phyloP scores from a whole-genome alignment of 305 asterid species.

The Fraxinus greggii region DNA sequence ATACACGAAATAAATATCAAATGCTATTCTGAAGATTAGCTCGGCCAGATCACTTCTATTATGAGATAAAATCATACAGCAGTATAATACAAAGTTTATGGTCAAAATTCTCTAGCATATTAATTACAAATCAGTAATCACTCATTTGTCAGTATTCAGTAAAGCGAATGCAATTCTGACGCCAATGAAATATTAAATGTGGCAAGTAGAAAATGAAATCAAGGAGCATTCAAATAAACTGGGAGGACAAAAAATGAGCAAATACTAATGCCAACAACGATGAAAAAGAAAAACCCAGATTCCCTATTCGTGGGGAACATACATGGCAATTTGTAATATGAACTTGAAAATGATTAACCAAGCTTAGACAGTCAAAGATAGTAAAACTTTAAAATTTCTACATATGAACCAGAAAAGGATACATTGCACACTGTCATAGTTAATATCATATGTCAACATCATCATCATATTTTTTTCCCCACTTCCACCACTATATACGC shows the following conservation, averaged over 20 bases:
- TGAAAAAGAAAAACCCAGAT: background rate
- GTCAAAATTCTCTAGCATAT: background rate
- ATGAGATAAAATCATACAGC: background rate
- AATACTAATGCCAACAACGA: background rate
- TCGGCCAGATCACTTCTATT: background rate
- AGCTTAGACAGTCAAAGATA: background rate
- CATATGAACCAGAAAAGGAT: background rate
- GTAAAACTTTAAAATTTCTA: background rate
- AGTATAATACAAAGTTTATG: background rate
- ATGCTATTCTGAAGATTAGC: background rate
- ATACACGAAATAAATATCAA: slow-evolving; percentile 17
- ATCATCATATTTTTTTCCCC: background rate
- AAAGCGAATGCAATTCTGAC: background rate
- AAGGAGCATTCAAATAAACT: background rate
- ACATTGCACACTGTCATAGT: background rate
- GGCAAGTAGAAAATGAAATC: background rate
- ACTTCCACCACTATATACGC: background rate
- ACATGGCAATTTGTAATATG: background rate
- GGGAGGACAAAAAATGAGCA: background rate
- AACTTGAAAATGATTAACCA: background rate
- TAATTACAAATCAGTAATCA: background rate
- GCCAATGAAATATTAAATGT: background rate
- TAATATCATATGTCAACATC: background rate
- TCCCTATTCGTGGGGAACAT: background rate
- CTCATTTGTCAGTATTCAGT: background rate